Evolutionary conservation across 495 filamentous ascomycete genomes (phyloP), one percentile per base, ranked within the genome.

Genomic region (Neurospora sp.): DNA sequence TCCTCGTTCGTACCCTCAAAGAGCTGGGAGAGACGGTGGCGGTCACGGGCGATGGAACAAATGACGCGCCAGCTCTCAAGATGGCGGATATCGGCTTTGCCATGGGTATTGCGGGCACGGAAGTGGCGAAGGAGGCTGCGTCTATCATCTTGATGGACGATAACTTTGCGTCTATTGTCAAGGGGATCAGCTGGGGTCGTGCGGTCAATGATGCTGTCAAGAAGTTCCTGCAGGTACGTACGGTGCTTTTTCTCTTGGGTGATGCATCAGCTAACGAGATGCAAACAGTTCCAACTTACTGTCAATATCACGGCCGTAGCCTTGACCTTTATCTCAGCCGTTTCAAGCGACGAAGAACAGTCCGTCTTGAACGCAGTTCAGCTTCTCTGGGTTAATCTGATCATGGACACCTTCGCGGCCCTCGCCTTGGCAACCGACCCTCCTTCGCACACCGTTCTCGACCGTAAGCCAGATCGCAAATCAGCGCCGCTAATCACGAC

Each of bases 401-500:
- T 97, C 80, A 97, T 97, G 94, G 93, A 97, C 75, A 96, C 93
- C 0, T 93, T 97, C 74, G 93, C 93, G 38, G 93, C 93, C 14
- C 86, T 97, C 5, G 93, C 93, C 37, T 86, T 97, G 47, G 94
- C 93, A 22, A 97, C 93, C 9, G 93, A 97, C 75, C 90, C 91
- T 18, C 93, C 93, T 38, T 89, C 89, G 0, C 87, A 90, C 39
- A 89, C 91, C 45, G 90, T 96, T 68, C 84, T 97, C 27, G 84
- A 97, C 75, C 89, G 93, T 22, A 91, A 91, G 76, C 93, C 93
- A 16, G 89, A 92, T 20, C 88, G 88, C 9, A 94, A 93, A 79
- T 87, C 86, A 7, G 90, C 91, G 20, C 85, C 89, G 1, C 85
- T 97, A 4, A 92, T 97, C 79, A 92, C 90, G 1, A 79, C 89